These are phyloP conservation scores for Didymella pinodella DNA, from an alignment of 2,329 filamentous ascomycete genomes.

Conservation along the genomic window DNA sequence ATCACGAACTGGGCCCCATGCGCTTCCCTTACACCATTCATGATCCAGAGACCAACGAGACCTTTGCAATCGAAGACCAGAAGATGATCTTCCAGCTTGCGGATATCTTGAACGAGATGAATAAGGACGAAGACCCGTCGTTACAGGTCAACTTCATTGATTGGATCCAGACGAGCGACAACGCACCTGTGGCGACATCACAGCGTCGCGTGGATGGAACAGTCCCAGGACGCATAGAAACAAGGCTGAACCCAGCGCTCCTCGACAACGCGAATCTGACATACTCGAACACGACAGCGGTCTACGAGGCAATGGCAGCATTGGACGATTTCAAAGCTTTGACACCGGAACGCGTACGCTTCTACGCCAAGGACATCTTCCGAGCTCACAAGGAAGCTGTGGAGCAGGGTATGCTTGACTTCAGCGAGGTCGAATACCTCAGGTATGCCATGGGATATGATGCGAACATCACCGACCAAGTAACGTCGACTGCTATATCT, in stretches of 20 bases:
- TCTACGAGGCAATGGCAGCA: constrained; percentile 23
- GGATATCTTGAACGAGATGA: constrained; percentile 65
- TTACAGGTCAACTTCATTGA: constrained; percentile 65
- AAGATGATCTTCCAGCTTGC: constrained; percentile 68
- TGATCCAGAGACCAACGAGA: constrained; percentile 59
- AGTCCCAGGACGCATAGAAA: constrained; percentile 22
- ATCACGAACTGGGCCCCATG: constrained; percentile 71
- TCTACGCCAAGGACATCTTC: constrained; percentile 56
- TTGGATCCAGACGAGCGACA: constrained; percentile 64
- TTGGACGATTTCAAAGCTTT: constrained; percentile 27
- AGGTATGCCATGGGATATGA: constrained; percentile 63
- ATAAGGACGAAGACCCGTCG: constrained; percentile 54
- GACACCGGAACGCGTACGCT: constrained; percentile 31
- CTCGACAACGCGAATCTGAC: constrained; percentile 24
- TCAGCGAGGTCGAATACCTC: constrained; percentile 68
- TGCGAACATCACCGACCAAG: constrained; percentile 60
- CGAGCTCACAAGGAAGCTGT: constrained; percentile 60
- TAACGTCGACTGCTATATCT: constrained; percentile 39
- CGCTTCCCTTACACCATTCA: constrained; percentile 62
- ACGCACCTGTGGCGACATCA: constrained; percentile 54
- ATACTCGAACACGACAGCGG: constrained; percentile 23
- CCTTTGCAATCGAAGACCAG: constrained; percentile 65
- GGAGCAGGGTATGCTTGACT: constrained; percentile 63
- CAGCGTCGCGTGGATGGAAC: constrained; percentile 24
- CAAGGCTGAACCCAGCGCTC: constrained; percentile 8